Percentiles rank a stretch among this genome's conserved stretches.
Conservation (phyloP, 768 basidiomycete genomes). For the Postia placenta region DNA sequence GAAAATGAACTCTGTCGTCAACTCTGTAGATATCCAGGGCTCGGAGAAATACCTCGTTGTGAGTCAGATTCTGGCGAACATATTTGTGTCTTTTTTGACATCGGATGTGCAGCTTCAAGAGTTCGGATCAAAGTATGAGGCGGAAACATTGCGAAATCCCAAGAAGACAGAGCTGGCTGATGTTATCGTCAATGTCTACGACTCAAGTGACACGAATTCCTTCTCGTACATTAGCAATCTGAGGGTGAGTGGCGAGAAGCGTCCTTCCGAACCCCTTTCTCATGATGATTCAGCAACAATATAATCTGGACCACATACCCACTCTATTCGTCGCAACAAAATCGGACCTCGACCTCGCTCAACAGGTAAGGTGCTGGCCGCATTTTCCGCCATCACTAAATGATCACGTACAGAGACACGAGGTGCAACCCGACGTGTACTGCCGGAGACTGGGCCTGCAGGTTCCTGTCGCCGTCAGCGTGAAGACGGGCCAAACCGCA, state of each 20-base stretch:
- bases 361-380: constrained; percentile 54
- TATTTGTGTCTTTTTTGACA: neutral
- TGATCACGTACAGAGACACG: constrained; percentile 62
- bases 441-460: constrained; percentile 85
- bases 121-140: constrained; percentile 93
- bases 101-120: constrained; percentile 74
- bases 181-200: constrained; percentile 92
- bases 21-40: constrained; percentile 90
- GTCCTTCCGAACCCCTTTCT: constrained; percentile 9
- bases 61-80: constrained; percentile 28
- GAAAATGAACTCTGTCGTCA: constrained; percentile 88
- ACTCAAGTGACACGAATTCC: constrained; percentile 97
- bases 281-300: constrained; percentile 74
- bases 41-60: constrained; percentile 96
- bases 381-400: neutral
- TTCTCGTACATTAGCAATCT: constrained; percentile 98
- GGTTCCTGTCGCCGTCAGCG: constrained; percentile 91
- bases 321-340: constrained; percentile 98
- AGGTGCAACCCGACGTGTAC: constrained; percentile 98
- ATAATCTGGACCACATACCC: constrained; percentile 90
- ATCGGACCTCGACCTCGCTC: constrained; percentile 92
- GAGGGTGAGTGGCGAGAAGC: constrained; percentile 48
- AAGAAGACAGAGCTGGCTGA: constrained; percentile 93
- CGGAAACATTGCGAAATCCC: constrained; percentile 79
- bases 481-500: constrained; percentile 77